Evolutionary conservation across 2,329 filamentous ascomycete species (phyloP).

Genomic region (Aureobasidium sp.): DNA sequence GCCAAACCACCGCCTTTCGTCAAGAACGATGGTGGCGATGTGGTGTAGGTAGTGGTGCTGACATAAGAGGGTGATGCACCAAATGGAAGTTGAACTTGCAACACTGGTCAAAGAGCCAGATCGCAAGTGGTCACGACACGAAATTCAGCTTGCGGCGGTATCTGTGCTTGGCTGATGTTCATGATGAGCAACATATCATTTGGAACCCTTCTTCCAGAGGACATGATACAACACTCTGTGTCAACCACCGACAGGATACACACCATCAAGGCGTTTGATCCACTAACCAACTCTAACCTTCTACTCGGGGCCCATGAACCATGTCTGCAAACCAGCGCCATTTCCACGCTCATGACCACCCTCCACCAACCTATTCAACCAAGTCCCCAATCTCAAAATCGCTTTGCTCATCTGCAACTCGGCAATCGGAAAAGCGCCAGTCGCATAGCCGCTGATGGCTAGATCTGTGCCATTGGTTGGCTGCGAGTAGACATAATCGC

Average conservation of each 20-base stretch:
- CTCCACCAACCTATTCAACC: slow-evolving; percentile 31
- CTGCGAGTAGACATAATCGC: slow-evolving; percentile 32
- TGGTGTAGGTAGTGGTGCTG: too few species aligned
- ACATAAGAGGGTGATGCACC: too few species aligned
- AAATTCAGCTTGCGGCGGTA: too few species aligned
- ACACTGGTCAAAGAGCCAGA: neutral
- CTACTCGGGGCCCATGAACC: neutral
- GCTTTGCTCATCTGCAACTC: slow-evolving; percentile 36
- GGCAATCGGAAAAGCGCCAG: slow-evolving; percentile 31
- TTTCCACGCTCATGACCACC: slow-evolving; percentile 1
- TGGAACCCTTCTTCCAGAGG: neutral
- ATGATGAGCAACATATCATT: neutral
- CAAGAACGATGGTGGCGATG: too few species aligned
- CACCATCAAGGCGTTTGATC: too few species aligned
- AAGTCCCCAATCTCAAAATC: slow-evolving; percentile 31
- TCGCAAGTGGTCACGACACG: neutral
- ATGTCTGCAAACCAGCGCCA: neutral
- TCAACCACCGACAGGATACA: too few species aligned
- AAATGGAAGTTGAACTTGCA: neutral
- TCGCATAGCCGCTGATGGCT: slow-evolving; percentile 30
- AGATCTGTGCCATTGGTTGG: slow-evolving; percentile 28
- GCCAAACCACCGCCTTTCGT: too few species aligned
- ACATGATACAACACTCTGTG: neutral
- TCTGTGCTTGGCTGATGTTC: neutral
- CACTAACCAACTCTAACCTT: too few species aligned